phyloP scores from a whole-genome alignment of 495 filamentous ascomycete genomes.

The Lasiosphaeria miniovina region DNA sequence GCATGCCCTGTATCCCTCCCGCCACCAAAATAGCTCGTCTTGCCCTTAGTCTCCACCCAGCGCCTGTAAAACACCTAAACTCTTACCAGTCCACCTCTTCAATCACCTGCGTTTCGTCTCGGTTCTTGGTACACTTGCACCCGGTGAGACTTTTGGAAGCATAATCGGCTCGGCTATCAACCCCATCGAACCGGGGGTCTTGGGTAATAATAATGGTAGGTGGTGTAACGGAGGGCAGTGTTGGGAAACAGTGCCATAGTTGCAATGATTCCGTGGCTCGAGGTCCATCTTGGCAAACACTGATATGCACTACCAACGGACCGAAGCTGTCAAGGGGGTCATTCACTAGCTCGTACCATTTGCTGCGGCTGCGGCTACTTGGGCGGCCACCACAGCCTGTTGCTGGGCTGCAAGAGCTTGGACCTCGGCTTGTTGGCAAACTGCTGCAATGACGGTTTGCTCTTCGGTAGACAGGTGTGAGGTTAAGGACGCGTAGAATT shows the following conservation, averaged over 20 bases:
- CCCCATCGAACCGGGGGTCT: no score
- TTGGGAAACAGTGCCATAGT: no score
- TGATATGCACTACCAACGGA: background rate
- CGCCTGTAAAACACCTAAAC: background rate
- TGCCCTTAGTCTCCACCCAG: background rate
- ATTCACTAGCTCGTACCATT: background rate
- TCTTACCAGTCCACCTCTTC: background rate
- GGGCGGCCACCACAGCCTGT: background rate
- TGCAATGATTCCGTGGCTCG: background rate
- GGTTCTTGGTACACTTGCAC: background rate
- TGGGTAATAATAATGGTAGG: no score
- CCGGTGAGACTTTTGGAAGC: no score
- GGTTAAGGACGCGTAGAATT: slow-evolving; percentile 79
- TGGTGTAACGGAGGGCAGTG: no score
- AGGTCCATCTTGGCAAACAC: background rate
- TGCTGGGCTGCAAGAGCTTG: slow-evolving; percentile 4
- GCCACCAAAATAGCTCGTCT: background rate
- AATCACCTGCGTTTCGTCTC: background rate
- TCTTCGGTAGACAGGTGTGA: slow-evolving; percentile 76
- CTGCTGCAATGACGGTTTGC: slow-evolving; percentile 73
- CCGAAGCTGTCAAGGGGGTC: background rate
- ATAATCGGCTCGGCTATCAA: no score
- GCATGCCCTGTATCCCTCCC: slow-evolving; percentile 2
- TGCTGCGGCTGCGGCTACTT: background rate
- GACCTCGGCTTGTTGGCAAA: slow-evolving; percentile 74